Evolutionary conservation across 23 red algal genomes (phyloP), one percentile per base, ranked within the genome.

Genomic region (Rhodosorus marinus): DNA sequence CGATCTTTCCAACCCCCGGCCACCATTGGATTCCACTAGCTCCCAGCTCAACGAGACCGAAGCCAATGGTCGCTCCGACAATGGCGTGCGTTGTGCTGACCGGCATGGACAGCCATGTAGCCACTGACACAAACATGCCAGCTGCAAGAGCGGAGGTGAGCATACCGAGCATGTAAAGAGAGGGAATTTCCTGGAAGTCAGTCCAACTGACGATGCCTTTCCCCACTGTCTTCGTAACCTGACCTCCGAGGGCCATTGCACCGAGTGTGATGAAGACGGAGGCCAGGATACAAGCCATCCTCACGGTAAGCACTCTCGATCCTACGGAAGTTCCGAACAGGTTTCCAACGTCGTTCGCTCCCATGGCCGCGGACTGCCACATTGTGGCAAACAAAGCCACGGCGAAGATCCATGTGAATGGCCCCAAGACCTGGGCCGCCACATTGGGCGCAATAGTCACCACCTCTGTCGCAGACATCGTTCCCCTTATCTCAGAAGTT

Each of bases 281-380:
- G 24, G 67, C 72, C 21, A 72, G 70, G 24, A 81, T 81, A 23
- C 58, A 63, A 25, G 83, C 83, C 65, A 57, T 66, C 24, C 60
- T 73, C 21, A 92, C 49, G 7, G 67, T 51, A 8, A 92, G 52
- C 20, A 70, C 66, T 35, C 73, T 70, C 8, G 71, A 62, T 22
- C 83, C 83, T 42, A 92, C 83, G 50, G 83, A 92, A 34, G 83
- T 92, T 7, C 65, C 83, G 41, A 92, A 81, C 20, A 68, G 67
- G 53, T 92, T 92, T 4, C 74, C 83, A 20, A 92, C 83, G 53
- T 92, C 83, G 52, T 92, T 92, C 0, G 74, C 83, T 31, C 83
- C 83, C n/a, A 92, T 84, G 19, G 38, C 11, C 38, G 38, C 38
- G 11, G 11, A 11, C 38, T 43, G 38, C 38, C 11, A 17, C 11